Evolutionary conservation across 257 asterid species (phyloP).

Genomic region (Przewalskia tangutica): DNA sequence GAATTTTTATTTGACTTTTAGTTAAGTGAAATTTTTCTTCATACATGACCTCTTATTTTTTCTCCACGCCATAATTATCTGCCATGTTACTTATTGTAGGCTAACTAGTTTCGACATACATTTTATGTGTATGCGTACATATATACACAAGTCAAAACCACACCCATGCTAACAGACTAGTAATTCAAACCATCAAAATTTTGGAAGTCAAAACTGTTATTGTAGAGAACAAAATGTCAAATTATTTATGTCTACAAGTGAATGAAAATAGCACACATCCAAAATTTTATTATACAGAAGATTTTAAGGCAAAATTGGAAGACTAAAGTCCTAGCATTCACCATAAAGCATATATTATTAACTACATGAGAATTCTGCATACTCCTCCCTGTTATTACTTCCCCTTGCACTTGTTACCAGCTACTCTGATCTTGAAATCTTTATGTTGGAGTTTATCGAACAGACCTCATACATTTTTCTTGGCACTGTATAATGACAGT

Average conservation of each 20-base stretch:
- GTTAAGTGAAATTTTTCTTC: not conserved
- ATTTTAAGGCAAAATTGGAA: constrained; percentile 7
- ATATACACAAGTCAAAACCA: not conserved
- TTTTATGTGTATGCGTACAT: not conserved
- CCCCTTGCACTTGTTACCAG: constrained; percentile 10
- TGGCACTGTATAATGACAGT: constrained; percentile 76
- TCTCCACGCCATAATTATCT: not conserved
- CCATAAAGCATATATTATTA: not conserved
- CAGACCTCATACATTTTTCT: constrained; percentile 78
- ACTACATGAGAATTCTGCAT: not conserved
- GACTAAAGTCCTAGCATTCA: not conserved
- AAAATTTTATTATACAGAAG: constrained; percentile 10
- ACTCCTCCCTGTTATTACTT: not conserved
- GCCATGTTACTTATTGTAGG: not conserved
- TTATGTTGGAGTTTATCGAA: constrained; percentile 16
- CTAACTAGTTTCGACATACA: not conserved
- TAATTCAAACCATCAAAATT: not conserved
- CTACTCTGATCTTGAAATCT: not conserved
- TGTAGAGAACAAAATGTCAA: not conserved
- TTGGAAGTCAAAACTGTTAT: not conserved
- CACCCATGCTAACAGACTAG: not conserved
- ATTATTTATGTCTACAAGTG: not conserved
- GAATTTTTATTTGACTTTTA: not conserved
- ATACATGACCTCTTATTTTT: not conserved
- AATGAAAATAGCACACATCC: not conserved